Percentiles rank a stretch among this genome's conserved stretches.
Conservation (phyloP, 345 rosid species). For the Syzygium oleosum region DNA sequence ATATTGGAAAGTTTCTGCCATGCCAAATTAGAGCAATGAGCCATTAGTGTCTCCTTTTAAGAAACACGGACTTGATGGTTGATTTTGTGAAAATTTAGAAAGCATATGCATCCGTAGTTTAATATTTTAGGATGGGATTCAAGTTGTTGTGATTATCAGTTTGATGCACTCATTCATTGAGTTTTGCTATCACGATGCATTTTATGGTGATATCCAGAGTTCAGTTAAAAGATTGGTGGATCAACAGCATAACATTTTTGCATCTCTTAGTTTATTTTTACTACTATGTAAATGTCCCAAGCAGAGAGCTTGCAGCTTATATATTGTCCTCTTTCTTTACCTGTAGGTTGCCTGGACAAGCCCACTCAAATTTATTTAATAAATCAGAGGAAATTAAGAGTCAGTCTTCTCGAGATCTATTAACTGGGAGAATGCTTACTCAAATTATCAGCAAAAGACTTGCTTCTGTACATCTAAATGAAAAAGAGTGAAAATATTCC, state of each 20-base stretch:
- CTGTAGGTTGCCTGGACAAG: constrained; percentile 27
- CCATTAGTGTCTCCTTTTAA: neutral
- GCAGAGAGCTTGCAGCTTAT: constrained; percentile 11
- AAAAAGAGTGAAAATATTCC: neutral
- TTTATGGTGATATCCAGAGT: neutral
- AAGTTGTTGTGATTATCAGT: neutral
- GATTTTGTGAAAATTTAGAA: neutral
- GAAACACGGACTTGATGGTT: neutral
- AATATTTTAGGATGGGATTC: neutral
- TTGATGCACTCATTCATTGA: neutral
- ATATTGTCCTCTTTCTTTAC: neutral
- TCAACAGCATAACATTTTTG: neutral
- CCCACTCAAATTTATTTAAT: constrained; percentile 22
- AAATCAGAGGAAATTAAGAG: constrained; percentile 20
- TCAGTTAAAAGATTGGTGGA: neutral
- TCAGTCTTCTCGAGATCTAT: constrained; percentile 16
- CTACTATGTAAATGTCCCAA: neutral
- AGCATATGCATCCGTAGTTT: neutral
- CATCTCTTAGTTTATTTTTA: neutral
- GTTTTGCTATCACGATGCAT: neutral
- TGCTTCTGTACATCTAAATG: neutral
- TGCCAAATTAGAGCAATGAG: neutral
- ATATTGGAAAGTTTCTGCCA: neutral
- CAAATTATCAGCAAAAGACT: constrained; percentile 18
- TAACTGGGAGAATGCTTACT: constrained; percentile 12